A percentile compares a stretch with the other conserved stretches of the same genome.
Evolutionary conservation across 805 yeast genomes (phyloP).

Genomic region (Candida pseudoglaebosa): DNA sequence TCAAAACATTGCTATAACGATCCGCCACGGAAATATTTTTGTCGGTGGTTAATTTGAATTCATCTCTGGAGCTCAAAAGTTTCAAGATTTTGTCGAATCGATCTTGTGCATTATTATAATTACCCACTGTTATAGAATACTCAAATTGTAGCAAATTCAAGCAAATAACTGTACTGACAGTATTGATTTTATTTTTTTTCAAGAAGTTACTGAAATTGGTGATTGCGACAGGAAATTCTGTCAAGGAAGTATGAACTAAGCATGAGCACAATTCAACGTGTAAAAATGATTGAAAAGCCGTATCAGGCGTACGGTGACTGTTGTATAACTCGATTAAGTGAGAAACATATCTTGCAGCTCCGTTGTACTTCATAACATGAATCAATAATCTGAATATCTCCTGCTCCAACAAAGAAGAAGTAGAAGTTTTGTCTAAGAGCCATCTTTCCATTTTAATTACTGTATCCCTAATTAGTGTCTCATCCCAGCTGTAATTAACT

Average conservation of each 20-base stretch:
- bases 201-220: slow-evolving; percentile 12
- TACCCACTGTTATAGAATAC: slow-evolving; percentile 16
- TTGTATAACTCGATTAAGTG: slow-evolving; percentile 19
- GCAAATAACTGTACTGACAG: slow-evolving; percentile 13
- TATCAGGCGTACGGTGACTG: slow-evolving; percentile 9
- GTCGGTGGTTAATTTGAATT: slow-evolving; percentile 20
- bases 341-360: slow-evolving; percentile 17
- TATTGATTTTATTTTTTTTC: slow-evolving; percentile 8
- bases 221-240: slow-evolving; percentile 15
- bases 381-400: slow-evolving; percentile 22
- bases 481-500: slow-evolving; percentile 20
- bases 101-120: slow-evolving; percentile 16
- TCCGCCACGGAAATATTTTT: slow-evolving; percentile 11
- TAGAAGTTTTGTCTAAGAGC: slow-evolving; percentile 7
- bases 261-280: slow-evolving; percentile 13
- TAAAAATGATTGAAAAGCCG: slow-evolving; percentile 7
- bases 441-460: slow-evolving; percentile 12
- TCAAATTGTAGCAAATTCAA: slow-evolving; percentile 31
- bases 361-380: slow-evolving; percentile 23
- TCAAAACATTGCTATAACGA: slow-evolving; percentile 23
- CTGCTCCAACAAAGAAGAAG: slow-evolving; percentile 19
- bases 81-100: slow-evolving; percentile 20
- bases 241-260: slow-evolving; percentile 7
- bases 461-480: slow-evolving; percentile 16
- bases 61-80: slow-evolving; percentile 23